A percentile compares a stretch with the other conserved stretches of the same genome.
phyloP scores from a whole-genome alignment of 2,329 filamentous ascomycete species.

The Claviceps purpurea region DNA sequence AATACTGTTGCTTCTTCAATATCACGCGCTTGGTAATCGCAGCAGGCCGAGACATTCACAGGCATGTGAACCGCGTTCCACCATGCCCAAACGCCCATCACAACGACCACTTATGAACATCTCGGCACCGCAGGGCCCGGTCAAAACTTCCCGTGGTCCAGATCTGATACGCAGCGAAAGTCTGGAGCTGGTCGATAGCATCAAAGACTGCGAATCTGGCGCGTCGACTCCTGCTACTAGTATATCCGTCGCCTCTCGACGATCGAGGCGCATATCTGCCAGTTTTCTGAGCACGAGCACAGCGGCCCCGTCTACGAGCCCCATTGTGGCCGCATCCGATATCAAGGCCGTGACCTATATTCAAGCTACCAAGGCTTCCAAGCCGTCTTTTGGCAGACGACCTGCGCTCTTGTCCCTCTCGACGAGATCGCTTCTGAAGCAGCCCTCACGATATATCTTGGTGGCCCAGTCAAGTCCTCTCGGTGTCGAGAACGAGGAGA shows the following conservation, averaged over 20 bases:
- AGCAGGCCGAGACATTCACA: background rate
- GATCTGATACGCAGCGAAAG: constrained; percentile 21
- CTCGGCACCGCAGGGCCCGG: constrained; percentile 23
- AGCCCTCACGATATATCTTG: constrained; percentile 7
- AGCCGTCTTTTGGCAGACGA: background rate
- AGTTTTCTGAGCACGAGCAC: constrained; percentile 14
- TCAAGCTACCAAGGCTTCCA: background rate
- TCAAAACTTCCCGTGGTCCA: constrained; percentile 23
- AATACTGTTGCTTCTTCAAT: background rate
- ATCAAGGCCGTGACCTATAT: constrained; percentile 11
- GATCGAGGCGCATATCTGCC: constrained; percentile 16
- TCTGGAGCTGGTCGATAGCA: constrained; percentile 21
- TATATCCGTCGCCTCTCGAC: background rate
- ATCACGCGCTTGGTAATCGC: background rate
- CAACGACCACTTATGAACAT: constrained; percentile 14
- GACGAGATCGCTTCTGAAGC: constrained; percentile 9
- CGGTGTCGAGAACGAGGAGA: constrained; percentile 15
- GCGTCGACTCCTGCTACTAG: background rate
- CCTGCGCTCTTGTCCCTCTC: constrained; percentile 4
- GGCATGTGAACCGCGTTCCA: background rate
- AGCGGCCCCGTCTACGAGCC: constrained; percentile 14
- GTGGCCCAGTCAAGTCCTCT: constrained; percentile 1
- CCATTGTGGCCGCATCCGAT: constrained; percentile 17
- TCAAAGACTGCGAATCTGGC: constrained; percentile 19
- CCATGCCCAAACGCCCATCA: constrained; percentile 8